These are phyloP conservation scores for Entomortierella beljakovae DNA, from an alignment of 192 early-diverging fungal genomes.

Conservation along the genomic window DNA sequence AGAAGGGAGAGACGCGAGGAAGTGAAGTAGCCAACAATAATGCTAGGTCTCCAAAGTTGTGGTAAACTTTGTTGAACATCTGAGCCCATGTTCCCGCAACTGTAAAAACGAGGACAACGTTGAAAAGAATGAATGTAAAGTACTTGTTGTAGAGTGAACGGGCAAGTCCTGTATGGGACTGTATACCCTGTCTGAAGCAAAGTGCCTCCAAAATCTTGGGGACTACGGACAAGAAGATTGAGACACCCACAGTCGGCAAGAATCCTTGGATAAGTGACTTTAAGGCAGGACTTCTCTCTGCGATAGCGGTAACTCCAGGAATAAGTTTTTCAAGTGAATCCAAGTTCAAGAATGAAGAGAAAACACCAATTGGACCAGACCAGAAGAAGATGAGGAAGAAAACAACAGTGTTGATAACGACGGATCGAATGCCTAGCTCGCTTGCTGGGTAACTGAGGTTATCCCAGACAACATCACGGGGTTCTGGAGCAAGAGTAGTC, in stretches of 20 bases:
- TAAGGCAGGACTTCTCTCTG: slow-evolving; percentile 61
- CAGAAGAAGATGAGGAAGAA: slow-evolving; percentile 82
- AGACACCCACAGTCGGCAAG: slow-evolving; percentile 78
- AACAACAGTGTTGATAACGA: slow-evolving; percentile 65
- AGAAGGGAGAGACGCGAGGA: slow-evolving; percentile 80
- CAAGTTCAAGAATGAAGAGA: slow-evolving; percentile 75
- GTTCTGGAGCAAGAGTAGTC: slow-evolving; percentile 76
- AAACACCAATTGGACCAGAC: slow-evolving; percentile 74
- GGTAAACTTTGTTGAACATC: slow-evolving; percentile 70
- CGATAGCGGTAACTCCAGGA: slow-evolving; percentile 66
- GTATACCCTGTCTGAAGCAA: slow-evolving; percentile 59
- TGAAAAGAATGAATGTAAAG: slow-evolving; percentile 82
- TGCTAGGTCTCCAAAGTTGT: slow-evolving; percentile 71
- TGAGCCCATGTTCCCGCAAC: slow-evolving; percentile 76
- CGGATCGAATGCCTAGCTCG: slow-evolving; percentile 64
- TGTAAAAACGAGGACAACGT: slow-evolving; percentile 81
- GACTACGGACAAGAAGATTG: slow-evolving; percentile 74
- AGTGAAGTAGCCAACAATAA: slow-evolving; percentile 73
- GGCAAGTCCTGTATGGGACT: slow-evolving; percentile 53
- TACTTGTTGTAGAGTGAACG: slow-evolving; percentile 67
- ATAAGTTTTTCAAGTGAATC: slow-evolving; percentile 69
- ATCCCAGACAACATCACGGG: slow-evolving; percentile 81
- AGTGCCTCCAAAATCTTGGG: slow-evolving; percentile 74
- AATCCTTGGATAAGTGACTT: slow-evolving; percentile 73
- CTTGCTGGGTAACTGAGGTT: slow-evolving; percentile 73